Base-by-base conservation (phyloP, 2,329 filamentous ascomycete genomes). In the Tricladium varicosporioides region DNA sequence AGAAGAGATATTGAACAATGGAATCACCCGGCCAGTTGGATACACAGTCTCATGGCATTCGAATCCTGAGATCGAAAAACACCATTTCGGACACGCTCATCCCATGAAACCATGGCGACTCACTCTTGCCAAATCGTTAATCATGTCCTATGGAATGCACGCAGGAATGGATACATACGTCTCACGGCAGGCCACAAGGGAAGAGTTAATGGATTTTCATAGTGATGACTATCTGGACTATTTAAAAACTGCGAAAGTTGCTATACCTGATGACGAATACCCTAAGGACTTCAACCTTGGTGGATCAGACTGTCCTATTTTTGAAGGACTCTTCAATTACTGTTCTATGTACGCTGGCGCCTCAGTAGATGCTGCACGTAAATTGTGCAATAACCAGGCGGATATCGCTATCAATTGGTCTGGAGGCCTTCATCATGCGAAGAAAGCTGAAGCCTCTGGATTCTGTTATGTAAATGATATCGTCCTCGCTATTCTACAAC, bases 401-500 rank as follows among this genome's bases (percentile, higher is more conserved):
- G 91, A 97, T 69, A 97, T 99, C 70, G 94, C 94, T 54, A 92
- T 99, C 69, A 95, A 96, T 67, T 99, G 94, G 94, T 94, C 92
- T 15, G 94, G 94, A 36, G 94, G 94, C 10, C 82, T 99, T 31
- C 94, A 99, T 73, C 94, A 99, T 70, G 94, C 94, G 47, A 97
- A 97, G 74, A 94, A 93, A 71, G 85, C 88, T 53, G 92, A 96
- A 74, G 93, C 94, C 0, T 93, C 89, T 13, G 94, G 94, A 0
- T 99, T 99, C 74, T 99, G 94, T 77, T 99, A 99, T 76, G 92
- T 97, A 76, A 99, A 99, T 73, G 94, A 99, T 73, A 97, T 97
- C 67, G 94, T 97, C 57, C 82, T 99, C 48, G 91, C 89, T 36
- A 94, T 97, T 66, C 81, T 97, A 40, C 89, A 97, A 71, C 82